Percentiles rank a stretch among this genome's conserved stretches.
Conservation (phyloP, 1,284 basidiomycete genomes). For the Apiotrichum domesticum region DNA sequence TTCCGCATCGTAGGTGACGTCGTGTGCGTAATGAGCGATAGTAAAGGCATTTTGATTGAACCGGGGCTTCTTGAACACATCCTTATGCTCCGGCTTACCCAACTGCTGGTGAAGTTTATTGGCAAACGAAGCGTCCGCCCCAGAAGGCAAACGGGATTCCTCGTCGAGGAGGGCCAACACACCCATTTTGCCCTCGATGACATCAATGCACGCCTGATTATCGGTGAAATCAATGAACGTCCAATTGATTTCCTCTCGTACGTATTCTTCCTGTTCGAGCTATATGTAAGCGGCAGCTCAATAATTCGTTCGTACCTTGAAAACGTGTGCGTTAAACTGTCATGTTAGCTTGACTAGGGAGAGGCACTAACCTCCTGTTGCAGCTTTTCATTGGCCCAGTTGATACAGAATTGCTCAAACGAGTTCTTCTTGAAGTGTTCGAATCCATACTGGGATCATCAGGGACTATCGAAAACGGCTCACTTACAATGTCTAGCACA, state of each 20-base stretch:
- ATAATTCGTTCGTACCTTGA: constrained; percentile 54
- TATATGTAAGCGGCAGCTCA: constrained; percentile 18
- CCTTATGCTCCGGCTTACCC: constrained; percentile 73
- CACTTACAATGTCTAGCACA: constrained; percentile 68
- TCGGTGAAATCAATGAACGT: constrained; percentile 99
- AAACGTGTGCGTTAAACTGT: constrained; percentile 96
- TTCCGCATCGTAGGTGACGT: constrained; percentile 97
- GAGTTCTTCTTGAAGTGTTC: constrained; percentile 99
- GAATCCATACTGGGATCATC: constrained; percentile 63
- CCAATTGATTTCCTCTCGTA: constrained; percentile 98
- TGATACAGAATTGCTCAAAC: constrained; percentile 99
- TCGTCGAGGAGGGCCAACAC: constrained; percentile 93
- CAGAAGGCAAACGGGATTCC: constrained; percentile 92
- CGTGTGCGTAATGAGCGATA: constrained; percentile 94
- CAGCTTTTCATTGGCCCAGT: constrained; percentile 97
- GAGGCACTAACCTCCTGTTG: constrained; percentile 70
- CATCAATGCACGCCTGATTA: constrained; percentile 97
- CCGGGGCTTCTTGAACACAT: constrained; percentile 93
- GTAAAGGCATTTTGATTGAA: constrained; percentile 97
- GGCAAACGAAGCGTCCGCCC: constrained; percentile 86
- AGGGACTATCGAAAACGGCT: not conserved
- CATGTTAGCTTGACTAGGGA: constrained; percentile 12
- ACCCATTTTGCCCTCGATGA: constrained; percentile 96
- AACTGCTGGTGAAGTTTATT: constrained; percentile 90
- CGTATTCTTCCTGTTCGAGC: constrained; percentile 98